Conservation (phyloP, 352 stramenopile species). For the Aphanomyces invadans region DNA sequence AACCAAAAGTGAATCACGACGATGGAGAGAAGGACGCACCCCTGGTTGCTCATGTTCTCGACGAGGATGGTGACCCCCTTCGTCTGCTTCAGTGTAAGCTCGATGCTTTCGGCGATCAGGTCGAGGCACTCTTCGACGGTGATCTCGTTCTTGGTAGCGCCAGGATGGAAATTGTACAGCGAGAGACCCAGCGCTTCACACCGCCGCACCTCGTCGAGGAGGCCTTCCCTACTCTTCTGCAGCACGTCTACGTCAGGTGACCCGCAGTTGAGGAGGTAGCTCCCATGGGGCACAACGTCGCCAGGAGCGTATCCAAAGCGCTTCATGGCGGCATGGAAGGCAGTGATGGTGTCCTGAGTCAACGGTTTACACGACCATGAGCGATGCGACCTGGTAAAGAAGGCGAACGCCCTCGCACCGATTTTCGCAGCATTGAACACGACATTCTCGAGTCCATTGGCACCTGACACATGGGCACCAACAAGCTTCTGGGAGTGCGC, state of each 20-base stretch:
- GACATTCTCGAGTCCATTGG: slow-evolving; percentile 31
- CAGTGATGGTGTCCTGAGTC: background rate
- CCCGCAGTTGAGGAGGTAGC: slow-evolving; percentile 40
- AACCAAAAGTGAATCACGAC: background rate
- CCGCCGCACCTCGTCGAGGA: slow-evolving; percentile 38
- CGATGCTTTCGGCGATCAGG: slow-evolving; percentile 33
- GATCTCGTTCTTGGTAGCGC: slow-evolving; percentile 24
- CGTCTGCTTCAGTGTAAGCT: slow-evolving; percentile 29
- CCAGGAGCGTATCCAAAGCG: slow-evolving; percentile 21
- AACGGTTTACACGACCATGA: slow-evolving; percentile 34
- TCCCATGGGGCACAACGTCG: slow-evolving; percentile 37
- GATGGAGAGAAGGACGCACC: slow-evolving; percentile 26
- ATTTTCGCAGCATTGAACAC: slow-evolving; percentile 31
- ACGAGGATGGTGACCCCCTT: slow-evolving; percentile 32
- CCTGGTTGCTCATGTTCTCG: slow-evolving; percentile 43
- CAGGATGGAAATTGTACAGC: slow-evolving; percentile 42
- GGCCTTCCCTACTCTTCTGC: slow-evolving; percentile 33
- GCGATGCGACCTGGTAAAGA: slow-evolving; percentile 37
- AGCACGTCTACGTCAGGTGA: slow-evolving; percentile 33
- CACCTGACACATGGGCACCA: slow-evolving; percentile 39
- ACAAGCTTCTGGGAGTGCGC: slow-evolving; percentile 27
- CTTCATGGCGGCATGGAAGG: slow-evolving; percentile 28
- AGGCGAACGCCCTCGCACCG: slow-evolving; percentile 31
- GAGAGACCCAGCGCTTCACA: slow-evolving; percentile 35
- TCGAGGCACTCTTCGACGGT: slow-evolving; percentile 27